Evolutionary conservation across 768 basidiomycete species (phyloP), one percentile per base, ranked within the genome.

Genomic region (Solioccasus polychromus): DNA sequence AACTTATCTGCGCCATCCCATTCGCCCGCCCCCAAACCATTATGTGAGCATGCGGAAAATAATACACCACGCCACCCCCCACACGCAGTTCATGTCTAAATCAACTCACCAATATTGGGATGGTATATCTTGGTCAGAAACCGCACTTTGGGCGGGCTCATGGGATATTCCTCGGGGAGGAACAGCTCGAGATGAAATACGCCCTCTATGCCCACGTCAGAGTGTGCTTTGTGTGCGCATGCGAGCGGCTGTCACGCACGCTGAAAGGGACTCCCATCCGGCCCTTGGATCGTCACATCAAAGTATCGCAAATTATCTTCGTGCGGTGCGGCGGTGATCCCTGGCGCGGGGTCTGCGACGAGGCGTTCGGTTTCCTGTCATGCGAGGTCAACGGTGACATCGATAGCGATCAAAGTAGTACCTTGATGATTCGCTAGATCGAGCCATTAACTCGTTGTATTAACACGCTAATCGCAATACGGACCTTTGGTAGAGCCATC

Each of bases 111-210:
- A 71, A 99, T 99, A 68, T 99, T 99, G 38, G 96, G 94, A 68
- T 97, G 93, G 74, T 95, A 94, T 74, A 97, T 95, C 84, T 93
- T 94, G 45, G 94, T 96, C 57, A 96, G 73, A 73, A 95, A 97
- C 55, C 95, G 79, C 47, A 99, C 96, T 71, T 99, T 99, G 19
- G 96, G 96, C 0, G 96, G 95, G 39, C 88, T 89, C 96, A 99
- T 99, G 1, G 96, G 96, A 70, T 99, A 99, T 68, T 98, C 96
- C 68, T 98, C 96, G 4, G 96, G 96, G 22, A 99, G 75, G 73
- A 98, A 99, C 35, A 99, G 75, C 68, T 99, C 96, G n/a, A 98
- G 78, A 58, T 85, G 88, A 73, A 98, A 98, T 17, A 88, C 74
- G 18, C 95, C 96, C 57, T 85, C 94, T 96, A 48, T 30, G 4